Evolutionary conservation across 441 rosid species (phyloP).

Genomic region (Isatis lusitanica): DNA sequence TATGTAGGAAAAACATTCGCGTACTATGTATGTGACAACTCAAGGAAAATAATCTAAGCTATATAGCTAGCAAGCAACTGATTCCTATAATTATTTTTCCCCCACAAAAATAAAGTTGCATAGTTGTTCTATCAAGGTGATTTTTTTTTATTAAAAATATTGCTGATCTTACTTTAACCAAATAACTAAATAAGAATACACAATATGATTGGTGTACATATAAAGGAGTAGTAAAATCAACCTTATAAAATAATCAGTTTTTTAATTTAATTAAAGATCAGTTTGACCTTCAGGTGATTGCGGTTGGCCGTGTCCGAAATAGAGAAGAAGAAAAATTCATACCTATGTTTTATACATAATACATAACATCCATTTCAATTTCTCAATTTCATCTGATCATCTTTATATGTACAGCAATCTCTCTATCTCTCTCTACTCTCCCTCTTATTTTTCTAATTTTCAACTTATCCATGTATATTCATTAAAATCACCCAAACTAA

Average conservation of each 20-base stretch:
- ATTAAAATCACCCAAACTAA: too few relatives aligned
- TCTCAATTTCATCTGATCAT: too few relatives aligned
- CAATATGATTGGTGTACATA: neutral
- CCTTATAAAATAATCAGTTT: neutral
- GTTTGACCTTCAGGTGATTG: neutral
- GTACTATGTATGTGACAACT: slow-evolving; percentile 6
- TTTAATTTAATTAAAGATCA: neutral
- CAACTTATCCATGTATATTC: too few relatives aligned
- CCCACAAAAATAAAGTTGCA: neutral
- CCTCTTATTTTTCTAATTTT: too few relatives aligned
- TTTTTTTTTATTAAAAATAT: neutral
- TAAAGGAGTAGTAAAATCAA: neutral
- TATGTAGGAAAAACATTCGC: slow-evolving; percentile 2
- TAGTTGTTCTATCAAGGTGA: neutral
- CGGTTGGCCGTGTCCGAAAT: neutral
- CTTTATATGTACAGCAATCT: too few relatives aligned
- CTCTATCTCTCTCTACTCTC: too few relatives aligned
- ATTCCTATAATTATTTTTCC: neutral
- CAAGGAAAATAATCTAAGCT: slow-evolving; percentile 9
- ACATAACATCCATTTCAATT: neutral
- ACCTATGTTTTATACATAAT: neutral
- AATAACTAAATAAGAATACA: neutral
- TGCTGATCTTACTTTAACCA: neutral
- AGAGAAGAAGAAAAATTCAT: neutral
- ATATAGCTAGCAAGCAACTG: slow-evolving; percentile 16